Evolutionary conservation across 257 asterid genomes (phyloP).

Genomic region (Eustoma russellianum): DNA sequence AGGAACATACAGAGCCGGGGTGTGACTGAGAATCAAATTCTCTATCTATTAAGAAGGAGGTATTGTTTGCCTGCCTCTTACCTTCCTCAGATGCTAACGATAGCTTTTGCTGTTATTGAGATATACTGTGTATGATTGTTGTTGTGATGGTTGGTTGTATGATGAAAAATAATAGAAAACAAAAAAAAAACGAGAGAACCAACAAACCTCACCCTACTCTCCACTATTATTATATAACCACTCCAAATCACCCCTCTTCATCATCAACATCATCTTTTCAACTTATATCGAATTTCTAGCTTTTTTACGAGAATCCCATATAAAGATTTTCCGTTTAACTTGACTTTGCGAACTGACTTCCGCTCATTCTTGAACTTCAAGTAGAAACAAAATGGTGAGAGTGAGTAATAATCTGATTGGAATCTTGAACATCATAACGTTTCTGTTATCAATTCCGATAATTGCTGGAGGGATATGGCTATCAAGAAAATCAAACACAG

Average conservation of each 20-base stretch:
- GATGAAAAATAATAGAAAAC: too few relatives aligned
- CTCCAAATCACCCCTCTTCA: neutral
- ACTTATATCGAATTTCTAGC: neutral
- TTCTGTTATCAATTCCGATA: constrained; percentile 66
- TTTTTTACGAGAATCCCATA: neutral
- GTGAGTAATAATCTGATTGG: constrained; percentile 70
- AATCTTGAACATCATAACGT: constrained; percentile 49
- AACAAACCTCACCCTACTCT: too few relatives aligned
- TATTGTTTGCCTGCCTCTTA: too few relatives aligned
- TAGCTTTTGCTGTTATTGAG: too few relatives aligned
- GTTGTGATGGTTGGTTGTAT: too few relatives aligned
- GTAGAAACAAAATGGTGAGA: constrained; percentile 41
- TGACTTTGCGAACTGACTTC: neutral
- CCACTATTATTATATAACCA: neutral
- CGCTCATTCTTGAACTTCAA: neutral
- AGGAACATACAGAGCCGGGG: too few relatives aligned
- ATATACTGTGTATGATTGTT: too few relatives aligned
- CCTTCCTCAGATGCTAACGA: too few relatives aligned
- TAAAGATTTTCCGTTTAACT: neutral
- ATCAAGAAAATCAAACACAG: constrained; percentile 54
- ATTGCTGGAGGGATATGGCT: constrained; percentile 83
- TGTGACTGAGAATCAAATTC: too few relatives aligned
- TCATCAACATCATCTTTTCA: neutral
- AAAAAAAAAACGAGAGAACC: too few relatives aligned
- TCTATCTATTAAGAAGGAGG: too few relatives aligned